Conservation (phyloP, 2,329 filamentous ascomycete genomes). For the Alternaria brassicicola region DNA sequence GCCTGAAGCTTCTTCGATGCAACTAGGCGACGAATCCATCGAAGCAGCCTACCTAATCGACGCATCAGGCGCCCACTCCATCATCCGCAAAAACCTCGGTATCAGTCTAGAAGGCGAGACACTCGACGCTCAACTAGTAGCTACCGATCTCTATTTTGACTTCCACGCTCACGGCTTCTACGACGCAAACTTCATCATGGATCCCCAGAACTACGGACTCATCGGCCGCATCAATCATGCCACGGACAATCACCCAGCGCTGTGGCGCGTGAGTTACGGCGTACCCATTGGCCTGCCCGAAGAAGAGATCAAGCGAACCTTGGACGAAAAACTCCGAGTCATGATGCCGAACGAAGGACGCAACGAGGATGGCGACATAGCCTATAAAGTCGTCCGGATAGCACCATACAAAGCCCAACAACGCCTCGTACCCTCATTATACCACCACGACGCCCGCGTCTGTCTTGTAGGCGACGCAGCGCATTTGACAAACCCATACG, state of each 20-base stretch:
- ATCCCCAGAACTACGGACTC: constrained; percentile 47
- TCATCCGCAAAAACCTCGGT: constrained; percentile 25
- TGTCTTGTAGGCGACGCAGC: constrained; percentile 51
- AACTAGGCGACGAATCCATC: constrained; percentile 14
- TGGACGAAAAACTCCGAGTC: constrained; percentile 36
- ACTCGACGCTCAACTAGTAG: constrained; percentile 47
- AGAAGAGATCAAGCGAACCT: constrained; percentile 35
- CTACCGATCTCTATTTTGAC: constrained; percentile 47
- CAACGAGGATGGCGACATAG: constrained; percentile 17
- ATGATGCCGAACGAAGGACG: constrained; percentile 40
- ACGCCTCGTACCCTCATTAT: constrained; percentile 42
- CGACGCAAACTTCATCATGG: constrained; percentile 52
- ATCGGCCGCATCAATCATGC: constrained; percentile 43
- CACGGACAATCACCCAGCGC: constrained; percentile 13
- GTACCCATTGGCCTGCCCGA: constrained; percentile 38
- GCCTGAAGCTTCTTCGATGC: constrained; percentile 1
- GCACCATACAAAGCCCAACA: constrained; percentile 53
- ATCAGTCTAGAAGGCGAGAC: constrained; percentile 43
- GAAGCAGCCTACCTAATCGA: constrained; percentile 38
- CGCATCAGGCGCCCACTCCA: constrained; percentile 39
- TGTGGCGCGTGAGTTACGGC: constrained; percentile 54
- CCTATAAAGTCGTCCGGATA: constrained; percentile 43
- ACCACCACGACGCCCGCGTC: constrained; percentile 24
- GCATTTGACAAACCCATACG: constrained; percentile 50
- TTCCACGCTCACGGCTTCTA: constrained; percentile 48